A percentile compares a stretch with the other conserved stretches of the same genome.
Evolutionary conservation across 1,284 basidiomycete species (phyloP).

Genomic region (Naganishia sp.): DNA sequence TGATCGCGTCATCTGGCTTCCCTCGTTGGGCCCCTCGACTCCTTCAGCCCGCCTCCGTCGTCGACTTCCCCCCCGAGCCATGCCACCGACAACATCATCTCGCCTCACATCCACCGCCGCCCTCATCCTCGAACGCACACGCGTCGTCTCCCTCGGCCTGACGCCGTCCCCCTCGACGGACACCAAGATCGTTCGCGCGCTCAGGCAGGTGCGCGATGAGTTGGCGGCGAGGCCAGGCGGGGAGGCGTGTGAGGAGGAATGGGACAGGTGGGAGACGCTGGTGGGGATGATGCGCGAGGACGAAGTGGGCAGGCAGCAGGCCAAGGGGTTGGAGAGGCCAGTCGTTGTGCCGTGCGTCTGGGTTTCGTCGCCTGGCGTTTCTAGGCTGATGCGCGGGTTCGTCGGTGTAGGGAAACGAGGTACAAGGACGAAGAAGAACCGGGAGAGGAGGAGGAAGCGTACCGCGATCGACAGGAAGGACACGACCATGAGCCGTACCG

Average conservation of each 20-base stretch:
- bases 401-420: background rate
- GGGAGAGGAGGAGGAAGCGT: background rate
- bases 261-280: slow-evolving; percentile 46
- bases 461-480: background rate
- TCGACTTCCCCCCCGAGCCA: background rate
- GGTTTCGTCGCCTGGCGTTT: background rate
- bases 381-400: background rate
- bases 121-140: slow-evolving; percentile 50
- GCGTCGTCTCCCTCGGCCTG: slow-evolving; percentile 50
- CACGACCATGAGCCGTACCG: background rate
- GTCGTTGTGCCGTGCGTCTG: slow-evolving; percentile 24
- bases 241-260: slow-evolving; percentile 37
- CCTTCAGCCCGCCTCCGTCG: no score
- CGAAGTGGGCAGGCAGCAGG: slow-evolving; percentile 47
- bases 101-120: slow-evolving; percentile 50
- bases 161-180: slow-evolving; percentile 46
- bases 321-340: slow-evolving; percentile 38
- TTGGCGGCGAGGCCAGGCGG: slow-evolving; percentile 37
- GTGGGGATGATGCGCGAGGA: slow-evolving; percentile 49
- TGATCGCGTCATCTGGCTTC: background rate
- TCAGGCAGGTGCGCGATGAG: slow-evolving; percentile 43
- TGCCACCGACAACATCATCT: slow-evolving; percentile 41
- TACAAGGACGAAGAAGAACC: background rate
- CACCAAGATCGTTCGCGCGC: slow-evolving; percentile 46
- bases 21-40: no score